Base-by-base conservation (phyloP, 2,329 filamentous ascomycete genomes). In the Atkinsonella hypoxylon region DNA sequence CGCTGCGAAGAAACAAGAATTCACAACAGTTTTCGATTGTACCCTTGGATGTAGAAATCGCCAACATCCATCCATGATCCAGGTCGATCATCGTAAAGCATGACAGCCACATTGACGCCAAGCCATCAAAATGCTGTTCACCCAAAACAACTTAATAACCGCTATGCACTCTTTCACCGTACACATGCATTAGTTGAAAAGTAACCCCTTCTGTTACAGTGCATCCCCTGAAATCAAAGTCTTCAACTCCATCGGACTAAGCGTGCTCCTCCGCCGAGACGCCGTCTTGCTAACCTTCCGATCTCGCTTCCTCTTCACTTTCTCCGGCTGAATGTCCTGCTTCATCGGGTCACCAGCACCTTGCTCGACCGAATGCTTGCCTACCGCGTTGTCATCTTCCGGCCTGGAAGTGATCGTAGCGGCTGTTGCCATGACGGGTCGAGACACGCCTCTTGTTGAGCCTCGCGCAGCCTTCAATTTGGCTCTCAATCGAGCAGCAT, bases 231-330 rank as follows among this genome's bases (percentile, higher is more conserved):
- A 57, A 48, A 83, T 82, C 62, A 87, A 62, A 43, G 76, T 79
- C 67, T 86, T 78, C 61, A 90, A 67, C 66, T 91, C 87, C 73
- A 83, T 84, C 3, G 84, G 81, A 59, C 79, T 89, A 32, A 91
- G 69, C 18, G 86, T 90, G 60, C 84, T 89, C 63, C 87, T 76
- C 61, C 86, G 74, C 61, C 85, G 72, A 53, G 76, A 83, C 2
- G 79, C 73, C 9, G 64, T 71, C 69, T 70, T 83, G 64, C 62
- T 81, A 59, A 64, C 72, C 62, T 69, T 76, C 63, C 66, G 71
- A 59, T 71, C 78, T 41, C 75, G 69, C 61, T 77, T 78, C 32
- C 75, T 70, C 63, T 72, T 72, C 45, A 65, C 61, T 47, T 58
- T 58, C 51, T 20, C 45, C 6, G 30, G 26, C 22, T 6, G 26